Conservation (phyloP, 768 basidiomycete species). For the Termitomyces sp. region DNA sequence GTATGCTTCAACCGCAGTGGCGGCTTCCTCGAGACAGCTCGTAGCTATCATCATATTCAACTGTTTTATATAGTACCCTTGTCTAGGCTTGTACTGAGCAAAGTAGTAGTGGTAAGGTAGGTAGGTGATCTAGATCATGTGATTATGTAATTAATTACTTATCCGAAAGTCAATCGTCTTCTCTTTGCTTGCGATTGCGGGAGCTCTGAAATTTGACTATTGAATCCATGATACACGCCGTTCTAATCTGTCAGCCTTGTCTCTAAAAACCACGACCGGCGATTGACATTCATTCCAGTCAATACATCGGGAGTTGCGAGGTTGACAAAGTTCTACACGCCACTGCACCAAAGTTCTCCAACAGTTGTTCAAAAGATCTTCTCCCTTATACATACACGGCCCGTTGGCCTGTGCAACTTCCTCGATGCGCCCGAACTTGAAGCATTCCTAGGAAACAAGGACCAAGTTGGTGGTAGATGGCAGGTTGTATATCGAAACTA, state of each 20-base stretch:
- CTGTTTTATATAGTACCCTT: too few species aligned
- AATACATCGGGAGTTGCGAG: constrained; percentile 90
- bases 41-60: constrained; percentile 13
- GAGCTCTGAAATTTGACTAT: neutral
- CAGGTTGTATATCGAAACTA: constrained; percentile 94
- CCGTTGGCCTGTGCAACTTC: constrained; percentile 89
- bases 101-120: too few species aligned
- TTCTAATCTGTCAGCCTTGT: constrained; percentile 68
- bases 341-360: constrained; percentile 63
- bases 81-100: too few species aligned
- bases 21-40: constrained; percentile 66
- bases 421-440: constrained; percentile 90
- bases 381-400: constrained; percentile 78
- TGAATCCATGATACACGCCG: constrained; percentile 72
- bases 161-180: too few species aligned
- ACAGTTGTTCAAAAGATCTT: constrained; percentile 86
- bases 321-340: constrained; percentile 86
- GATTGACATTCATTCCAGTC: constrained; percentile 43
- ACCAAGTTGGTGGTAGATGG: constrained; percentile 58
- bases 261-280: neutral
- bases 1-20: constrained; percentile 76
- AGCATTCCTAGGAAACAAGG: constrained; percentile 58
- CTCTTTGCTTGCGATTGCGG: too few species aligned
- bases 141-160: neutral
- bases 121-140: too few species aligned